phyloP scores from a whole-genome alignment of 148 eudicot species.

The Heliamphora exappendiculata region DNA sequence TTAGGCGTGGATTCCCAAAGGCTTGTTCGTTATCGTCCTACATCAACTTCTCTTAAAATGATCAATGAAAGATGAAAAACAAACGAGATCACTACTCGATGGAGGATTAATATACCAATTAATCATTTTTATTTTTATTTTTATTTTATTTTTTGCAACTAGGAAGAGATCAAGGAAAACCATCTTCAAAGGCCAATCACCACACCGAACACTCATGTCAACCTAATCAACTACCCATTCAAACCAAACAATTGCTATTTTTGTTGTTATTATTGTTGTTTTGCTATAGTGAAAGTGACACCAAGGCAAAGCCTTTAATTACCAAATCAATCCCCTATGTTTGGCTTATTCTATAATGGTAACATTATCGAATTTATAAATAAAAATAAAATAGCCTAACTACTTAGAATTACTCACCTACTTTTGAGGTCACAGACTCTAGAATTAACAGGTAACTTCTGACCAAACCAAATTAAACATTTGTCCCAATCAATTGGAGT shows the following conservation, averaged over 20 bases:
- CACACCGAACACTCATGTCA: not conserved
- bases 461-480: no score
- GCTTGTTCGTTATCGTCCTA: no score
- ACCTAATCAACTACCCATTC: not conserved
- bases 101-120: not conserved
- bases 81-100: not conserved
- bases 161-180: not conserved
- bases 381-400: not conserved
- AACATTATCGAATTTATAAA: not conserved
- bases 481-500: no score
- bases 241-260: not conserved
- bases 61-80: not conserved
- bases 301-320: not conserved
- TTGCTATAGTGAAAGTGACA: not conserved
- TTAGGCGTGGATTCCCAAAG: no score
- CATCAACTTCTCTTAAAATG: not conserved
- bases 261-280: not conserved
- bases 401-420: not conserved
- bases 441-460: no score
- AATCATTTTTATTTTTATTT: no score
- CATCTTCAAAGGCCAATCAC: not conserved
- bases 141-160: not conserved
- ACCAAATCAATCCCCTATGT: not conserved
- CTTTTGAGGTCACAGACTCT: not conserved
- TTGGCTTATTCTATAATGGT: not conserved